Evolutionary conservation across 129 eudicot species (phyloP), one percentile per base, ranked within the genome.

Genomic region (Kitagawia praeruptora): DNA sequence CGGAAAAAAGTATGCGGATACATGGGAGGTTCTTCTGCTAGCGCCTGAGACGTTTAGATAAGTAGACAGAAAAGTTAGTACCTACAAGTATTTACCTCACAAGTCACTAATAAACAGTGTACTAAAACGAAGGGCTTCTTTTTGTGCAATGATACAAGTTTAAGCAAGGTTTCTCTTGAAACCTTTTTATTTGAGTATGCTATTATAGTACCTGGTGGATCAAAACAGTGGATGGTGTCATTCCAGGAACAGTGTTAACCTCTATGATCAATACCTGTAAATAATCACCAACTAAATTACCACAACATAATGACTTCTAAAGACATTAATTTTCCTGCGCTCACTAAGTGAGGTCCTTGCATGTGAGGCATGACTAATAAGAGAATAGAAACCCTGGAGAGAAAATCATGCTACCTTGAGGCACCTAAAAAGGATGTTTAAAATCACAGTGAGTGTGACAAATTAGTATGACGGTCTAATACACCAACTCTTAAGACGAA

Each of bases 241-340:
- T 93, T 77, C 98, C 98, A 16, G 98, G 98, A 76, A 93, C 98
- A 27, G 98, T 93, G 72, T 93, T 93, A 27, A 93, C 98, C 85
- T 93, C 98, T 14, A 93, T 93, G 21, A 93, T 85, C 58, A 91
- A 81, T 58, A 93, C 95, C 98, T 93, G 91, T 70, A 78, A 67
- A 71, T 81, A 54, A 39, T 63, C 28, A 25, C 34, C 69, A 21
- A n/a, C 25, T 25, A 51, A 18, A 58, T 58, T 23, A 58, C 66
- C 69, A 61, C 3, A 13, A 31, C 23, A 28, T 27, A 67, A 70
- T 9, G 75, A 70, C 25, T 15, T 34, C 39, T 27, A 14, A 70
- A 21, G 21, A 19, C 15, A 70, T 19, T n/a, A 34, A 69, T 34
- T 69, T 69, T 66, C 42, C 42, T 5, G 42, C 42, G 4, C 42